These are phyloP conservation scores for Trichoderma semiorbis DNA, from an alignment of 2,329 filamentous ascomycete species.

Conservation along the genomic window DNA sequence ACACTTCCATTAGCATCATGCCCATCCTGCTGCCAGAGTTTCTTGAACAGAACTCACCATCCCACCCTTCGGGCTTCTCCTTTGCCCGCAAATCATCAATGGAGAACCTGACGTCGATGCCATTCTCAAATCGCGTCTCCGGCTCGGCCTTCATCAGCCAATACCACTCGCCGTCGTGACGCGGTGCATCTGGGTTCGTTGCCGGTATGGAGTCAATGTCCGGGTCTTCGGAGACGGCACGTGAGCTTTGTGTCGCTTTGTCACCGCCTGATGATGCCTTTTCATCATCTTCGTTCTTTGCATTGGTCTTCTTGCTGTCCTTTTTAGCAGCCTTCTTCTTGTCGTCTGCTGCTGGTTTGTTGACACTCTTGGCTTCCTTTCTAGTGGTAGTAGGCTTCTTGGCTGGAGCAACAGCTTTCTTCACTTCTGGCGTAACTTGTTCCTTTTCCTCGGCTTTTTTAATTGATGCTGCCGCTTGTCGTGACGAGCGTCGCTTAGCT, in stretches of 20 bases:
- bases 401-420: background rate
- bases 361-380: background rate
- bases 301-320: background rate
- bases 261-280: background rate
- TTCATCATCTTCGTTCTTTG: background rate
- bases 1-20: background rate
- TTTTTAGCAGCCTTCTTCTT: background rate
- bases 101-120: constrained; percentile 85
- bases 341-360: background rate
- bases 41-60: constrained; percentile 56
- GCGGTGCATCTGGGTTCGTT: constrained; percentile 37
- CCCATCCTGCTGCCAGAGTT: background rate
- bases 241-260: background rate
- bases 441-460: background rate
- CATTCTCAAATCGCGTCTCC: constrained; percentile 79
- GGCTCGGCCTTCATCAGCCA: constrained; percentile 90
- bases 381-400: background rate
- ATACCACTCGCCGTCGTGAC: constrained; percentile 50
- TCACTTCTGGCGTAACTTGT: background rate
- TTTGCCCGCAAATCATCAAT: constrained; percentile 81
- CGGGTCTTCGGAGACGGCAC: constrained; percentile 28
- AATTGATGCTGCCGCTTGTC: constrained; percentile 23
- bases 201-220: constrained; percentile 35
- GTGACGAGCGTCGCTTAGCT: constrained; percentile 29
- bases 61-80: constrained; percentile 81